Evolutionary conservation across 2,329 filamentous ascomycete species (phyloP).

Genomic region (Grosmannia penicillata): DNA sequence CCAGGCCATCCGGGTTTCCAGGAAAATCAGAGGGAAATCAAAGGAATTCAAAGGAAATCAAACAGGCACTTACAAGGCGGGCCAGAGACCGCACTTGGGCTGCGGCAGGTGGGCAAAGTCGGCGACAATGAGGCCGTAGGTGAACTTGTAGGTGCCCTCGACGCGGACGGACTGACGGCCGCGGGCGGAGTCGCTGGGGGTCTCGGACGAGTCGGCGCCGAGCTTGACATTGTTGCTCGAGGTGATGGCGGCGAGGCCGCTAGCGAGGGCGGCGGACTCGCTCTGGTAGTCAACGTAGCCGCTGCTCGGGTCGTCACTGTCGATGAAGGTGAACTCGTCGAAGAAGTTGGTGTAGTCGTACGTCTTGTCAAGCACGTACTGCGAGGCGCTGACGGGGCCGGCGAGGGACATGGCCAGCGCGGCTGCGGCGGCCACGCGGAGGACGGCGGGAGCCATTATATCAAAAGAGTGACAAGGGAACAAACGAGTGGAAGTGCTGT

Average conservation of each 20-base stretch:
- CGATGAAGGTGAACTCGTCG: constrained; percentile 28
- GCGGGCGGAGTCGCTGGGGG: constrained; percentile 6
- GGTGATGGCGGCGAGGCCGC: constrained; percentile 22
- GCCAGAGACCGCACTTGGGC: constrained; percentile 55
- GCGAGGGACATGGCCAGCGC: constrained; percentile 12
- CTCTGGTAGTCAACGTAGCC: constrained; percentile 46
- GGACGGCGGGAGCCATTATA: constrained; percentile 9
- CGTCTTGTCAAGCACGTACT: constrained; percentile 23
- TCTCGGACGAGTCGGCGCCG: constrained; percentile 1
- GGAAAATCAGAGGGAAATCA: background rate
- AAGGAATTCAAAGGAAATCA: background rate
- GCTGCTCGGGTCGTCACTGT: constrained; percentile 47
- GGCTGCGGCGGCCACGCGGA: constrained; percentile 14
- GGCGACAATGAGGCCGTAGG: constrained; percentile 51
- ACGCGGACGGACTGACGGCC: constrained; percentile 47
- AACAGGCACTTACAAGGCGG: constrained; percentile 38
- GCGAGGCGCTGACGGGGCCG: constrained; percentile 7
- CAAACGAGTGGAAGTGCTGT: too few relatives aligned
- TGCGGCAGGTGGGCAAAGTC: constrained; percentile 56
- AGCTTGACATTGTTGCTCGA: constrained; percentile 19
- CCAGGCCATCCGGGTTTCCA: too few relatives aligned
- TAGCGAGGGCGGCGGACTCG: constrained; percentile 16
- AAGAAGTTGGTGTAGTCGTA: constrained; percentile 31
- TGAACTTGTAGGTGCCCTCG: constrained; percentile 46
- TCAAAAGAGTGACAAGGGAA: background rate